These are phyloP conservation scores for Pontederia crassipes DNA, from an alignment of 176 grass and related monocot species.

Conservation along the genomic window DNA sequence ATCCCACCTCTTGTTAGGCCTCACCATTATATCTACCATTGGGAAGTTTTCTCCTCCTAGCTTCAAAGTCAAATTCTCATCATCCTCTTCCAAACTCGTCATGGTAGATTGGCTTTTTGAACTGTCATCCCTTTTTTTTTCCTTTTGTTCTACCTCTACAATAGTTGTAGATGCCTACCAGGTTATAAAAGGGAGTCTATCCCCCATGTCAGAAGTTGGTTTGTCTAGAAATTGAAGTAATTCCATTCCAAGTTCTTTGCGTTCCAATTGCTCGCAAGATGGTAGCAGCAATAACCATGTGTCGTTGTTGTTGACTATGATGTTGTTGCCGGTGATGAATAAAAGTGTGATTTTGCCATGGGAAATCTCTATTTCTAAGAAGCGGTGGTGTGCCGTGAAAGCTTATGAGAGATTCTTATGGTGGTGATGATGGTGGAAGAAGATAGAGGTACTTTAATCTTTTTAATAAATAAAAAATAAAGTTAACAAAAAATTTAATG, in stretches of 20 bases:
- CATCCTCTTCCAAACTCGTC: conserved; percentile 11
- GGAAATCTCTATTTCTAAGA: conserved; percentile 24
- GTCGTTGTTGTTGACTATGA: conserved; percentile 15
- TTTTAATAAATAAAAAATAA: no score
- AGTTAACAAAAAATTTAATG: no score
- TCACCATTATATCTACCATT: conserved; percentile 21
- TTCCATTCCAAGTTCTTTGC: conserved; percentile 86
- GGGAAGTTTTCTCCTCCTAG: conserved; percentile 27
- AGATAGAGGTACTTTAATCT: conserved; percentile 21
- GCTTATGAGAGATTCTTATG: no score
- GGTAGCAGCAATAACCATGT: not conserved
- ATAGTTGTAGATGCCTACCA: not conserved
- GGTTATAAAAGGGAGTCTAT: conserved; percentile 9
- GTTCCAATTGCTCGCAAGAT: conserved; percentile 51
- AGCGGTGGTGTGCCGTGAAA: not conserved
- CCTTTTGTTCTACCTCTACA: conserved; percentile 8
- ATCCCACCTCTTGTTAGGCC: conserved; percentile 70
- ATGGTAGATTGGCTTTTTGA: conserved; percentile 1
- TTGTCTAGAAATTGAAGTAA: conserved; percentile 51
- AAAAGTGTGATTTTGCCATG: conserved; percentile 5
- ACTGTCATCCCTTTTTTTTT: not conserved
- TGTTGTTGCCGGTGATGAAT: not conserved
- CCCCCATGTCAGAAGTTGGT: conserved; percentile 25
- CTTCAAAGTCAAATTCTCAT: conserved; percentile 38
- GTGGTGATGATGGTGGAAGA: conserved; percentile 10